These are phyloP conservation scores for Coix lacrymajobi DNA, from an alignment of 176 grass and related monocot species.

Conservation along the genomic window DNA sequence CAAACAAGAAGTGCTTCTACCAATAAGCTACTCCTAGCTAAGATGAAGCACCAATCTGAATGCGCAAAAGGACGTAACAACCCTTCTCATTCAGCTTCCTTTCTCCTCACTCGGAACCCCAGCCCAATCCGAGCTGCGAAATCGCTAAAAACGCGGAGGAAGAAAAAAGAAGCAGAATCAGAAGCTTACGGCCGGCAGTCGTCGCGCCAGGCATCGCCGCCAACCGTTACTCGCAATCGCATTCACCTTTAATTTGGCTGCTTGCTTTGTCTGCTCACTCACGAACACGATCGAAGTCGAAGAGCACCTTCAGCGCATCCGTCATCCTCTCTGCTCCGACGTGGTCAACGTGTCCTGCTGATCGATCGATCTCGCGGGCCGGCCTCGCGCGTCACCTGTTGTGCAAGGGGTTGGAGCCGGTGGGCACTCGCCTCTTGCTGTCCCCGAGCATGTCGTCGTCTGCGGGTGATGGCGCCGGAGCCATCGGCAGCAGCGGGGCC, in stretches of 20 bases:
- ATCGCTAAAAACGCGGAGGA: neutral
- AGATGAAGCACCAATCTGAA: neutral
- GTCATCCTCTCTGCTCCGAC: neutral
- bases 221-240: neutral
- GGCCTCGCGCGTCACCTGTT: conserved; percentile 38
- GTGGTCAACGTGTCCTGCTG: neutral
- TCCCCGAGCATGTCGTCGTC: neutral
- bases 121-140: neutral
- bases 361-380: neutral
- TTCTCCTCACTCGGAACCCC: conserved; percentile 3
- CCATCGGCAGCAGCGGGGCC: neutral
- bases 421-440: conserved; percentile 43
- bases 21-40: neutral
- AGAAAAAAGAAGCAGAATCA: conserved; percentile 39
- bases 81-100: conserved; percentile 31
- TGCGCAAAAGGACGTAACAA: neutral
- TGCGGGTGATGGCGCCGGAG: conserved; percentile 29
- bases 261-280: neutral
- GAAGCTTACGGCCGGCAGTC: conserved; percentile 14
- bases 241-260: neutral
- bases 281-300: too few relatives aligned
- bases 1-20: neutral
- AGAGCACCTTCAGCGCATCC: neutral
- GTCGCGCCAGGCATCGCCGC: neutral
- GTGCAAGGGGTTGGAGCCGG: conserved; percentile 66